These are phyloP conservation scores for Fusarium xylarioides DNA, from an alignment of 2,329 filamentous ascomycete species.

Conservation along the genomic window DNA sequence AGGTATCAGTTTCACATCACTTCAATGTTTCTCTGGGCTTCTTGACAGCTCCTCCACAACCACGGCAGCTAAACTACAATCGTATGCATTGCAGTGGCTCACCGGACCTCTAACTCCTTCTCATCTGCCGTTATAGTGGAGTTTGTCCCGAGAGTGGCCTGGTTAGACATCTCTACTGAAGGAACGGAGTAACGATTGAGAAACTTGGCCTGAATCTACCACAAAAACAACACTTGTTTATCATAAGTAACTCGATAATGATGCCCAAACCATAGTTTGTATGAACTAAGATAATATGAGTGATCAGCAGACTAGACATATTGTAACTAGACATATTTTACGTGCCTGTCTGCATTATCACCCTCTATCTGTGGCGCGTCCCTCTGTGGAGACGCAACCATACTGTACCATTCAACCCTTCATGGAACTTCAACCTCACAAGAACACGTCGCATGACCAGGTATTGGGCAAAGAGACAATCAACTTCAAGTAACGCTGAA, in stretches of 20 bases:
- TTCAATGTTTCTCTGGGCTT: not conserved
- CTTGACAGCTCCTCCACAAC: not conserved
- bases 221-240: not conserved
- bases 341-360: not conserved
- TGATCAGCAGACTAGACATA: not conserved
- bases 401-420: not conserved
- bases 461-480: not conserved
- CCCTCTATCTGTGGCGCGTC: not conserved
- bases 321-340: not conserved
- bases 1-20: not conserved
- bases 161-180: not conserved
- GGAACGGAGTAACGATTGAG: not conserved
- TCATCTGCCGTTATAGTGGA: not conserved
- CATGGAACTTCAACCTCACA: not conserved
- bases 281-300: not conserved
- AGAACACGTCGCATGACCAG: not conserved
- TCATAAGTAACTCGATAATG: not conserved
- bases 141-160: not conserved
- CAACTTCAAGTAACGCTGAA: not conserved
- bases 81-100: not conserved
- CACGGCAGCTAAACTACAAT: not conserved
- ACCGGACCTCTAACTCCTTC: constrained; percentile 11
- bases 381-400: constrained; percentile 11
- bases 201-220: not conserved
- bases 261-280: not conserved